phyloP scores from a whole-genome alignment of 768 basidiomycete species.

The Collybia mongolica region DNA sequence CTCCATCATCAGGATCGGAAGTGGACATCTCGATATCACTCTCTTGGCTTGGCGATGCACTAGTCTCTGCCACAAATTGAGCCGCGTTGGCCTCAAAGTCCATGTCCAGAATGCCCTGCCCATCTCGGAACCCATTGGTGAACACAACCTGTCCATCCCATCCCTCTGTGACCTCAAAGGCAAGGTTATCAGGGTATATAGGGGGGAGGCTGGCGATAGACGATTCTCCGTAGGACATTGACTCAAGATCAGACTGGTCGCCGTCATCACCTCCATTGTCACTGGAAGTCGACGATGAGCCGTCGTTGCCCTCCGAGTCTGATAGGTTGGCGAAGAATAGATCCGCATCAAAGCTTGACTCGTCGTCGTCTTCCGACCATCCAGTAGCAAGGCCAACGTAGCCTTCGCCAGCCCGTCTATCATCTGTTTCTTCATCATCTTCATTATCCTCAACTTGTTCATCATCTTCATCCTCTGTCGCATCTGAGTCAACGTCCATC shows the following conservation, averaged over 20 bases:
- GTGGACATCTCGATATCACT: slow-evolving; percentile 52
- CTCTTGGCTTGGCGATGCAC: slow-evolving; percentile 46
- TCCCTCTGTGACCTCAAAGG: slow-evolving; percentile 67
- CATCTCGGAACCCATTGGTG: slow-evolving; percentile 60
- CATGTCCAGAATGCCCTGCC: slow-evolving; percentile 59
- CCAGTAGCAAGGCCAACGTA: slow-evolving; percentile 70
- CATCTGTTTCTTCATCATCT: slow-evolving; percentile 48
- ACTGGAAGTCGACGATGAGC: slow-evolving; percentile 22
- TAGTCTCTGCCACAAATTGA: slow-evolving; percentile 45
- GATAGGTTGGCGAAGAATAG: slow-evolving; percentile 81
- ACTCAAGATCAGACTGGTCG: slow-evolving; percentile 44
- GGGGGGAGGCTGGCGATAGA: slow-evolving; percentile 25
- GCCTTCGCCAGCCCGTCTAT: slow-evolving; percentile 27
- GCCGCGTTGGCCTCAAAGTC: slow-evolving; percentile 69
- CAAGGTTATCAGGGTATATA: slow-evolving; percentile 36
- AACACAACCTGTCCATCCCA: slow-evolving; percentile 80
- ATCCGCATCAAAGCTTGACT: slow-evolving; percentile 80
- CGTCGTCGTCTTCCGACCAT: slow-evolving; percentile 75
- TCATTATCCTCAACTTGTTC: slow-evolving; percentile 44
- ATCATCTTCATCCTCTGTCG: slow-evolving; percentile 61
- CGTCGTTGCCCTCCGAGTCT: slow-evolving; percentile 43
- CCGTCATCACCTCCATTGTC: slow-evolving; percentile 39
- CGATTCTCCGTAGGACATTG: slow-evolving; percentile 19
- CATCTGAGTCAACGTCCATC: slow-evolving; percentile 62
- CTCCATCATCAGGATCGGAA: slow-evolving; percentile 38